A percentile compares a stretch with the other conserved stretches of the same genome.
Conservation (phyloP, 305 asterid genomes). For the Rubia balearica region DNA sequence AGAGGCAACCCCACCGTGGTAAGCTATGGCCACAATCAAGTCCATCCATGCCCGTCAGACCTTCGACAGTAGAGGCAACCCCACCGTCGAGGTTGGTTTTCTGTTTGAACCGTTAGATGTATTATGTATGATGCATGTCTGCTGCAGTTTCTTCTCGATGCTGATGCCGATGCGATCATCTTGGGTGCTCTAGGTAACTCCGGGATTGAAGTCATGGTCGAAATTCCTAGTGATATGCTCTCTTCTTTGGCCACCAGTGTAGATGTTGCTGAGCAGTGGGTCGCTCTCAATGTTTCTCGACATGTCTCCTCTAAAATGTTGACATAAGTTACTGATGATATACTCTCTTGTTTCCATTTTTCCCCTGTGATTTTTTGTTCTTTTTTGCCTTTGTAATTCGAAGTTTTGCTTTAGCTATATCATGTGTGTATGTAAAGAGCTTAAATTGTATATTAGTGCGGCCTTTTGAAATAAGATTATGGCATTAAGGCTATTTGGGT, state of each 20-base stretch:
- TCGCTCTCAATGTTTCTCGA: slow-evolving; percentile 65
- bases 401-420: neutral
- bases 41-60: slow-evolving; percentile 72
- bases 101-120: neutral
- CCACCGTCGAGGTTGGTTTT: slow-evolving; percentile 71
- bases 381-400: neutral
- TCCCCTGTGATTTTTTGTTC: neutral
- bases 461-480: neutral
- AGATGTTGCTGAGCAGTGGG: slow-evolving; percentile 85
- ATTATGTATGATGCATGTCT: slow-evolving; percentile 11
- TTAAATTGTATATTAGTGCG: neutral
- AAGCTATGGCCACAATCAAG: slow-evolving; percentile 35
- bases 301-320: slow-evolving; percentile 61
- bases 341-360: neutral
- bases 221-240: slow-evolving; percentile 85
- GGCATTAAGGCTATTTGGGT: neutral
- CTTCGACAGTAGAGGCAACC: slow-evolving; percentile 96
- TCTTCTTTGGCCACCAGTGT: slow-evolving; percentile 48
- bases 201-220: slow-evolving; percentile 88
- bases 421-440: too few species aligned
- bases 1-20: too few species aligned
- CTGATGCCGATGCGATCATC: slow-evolving; percentile 63
- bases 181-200: slow-evolving; percentile 65
- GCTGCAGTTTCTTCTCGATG: neutral
- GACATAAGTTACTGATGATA: slow-evolving; percentile 48